Evolutionary conservation across 2,329 filamentous ascomycete species (phyloP), one percentile per base, ranked within the genome.

Genomic region (Trichoderma cornu-damae): DNA sequence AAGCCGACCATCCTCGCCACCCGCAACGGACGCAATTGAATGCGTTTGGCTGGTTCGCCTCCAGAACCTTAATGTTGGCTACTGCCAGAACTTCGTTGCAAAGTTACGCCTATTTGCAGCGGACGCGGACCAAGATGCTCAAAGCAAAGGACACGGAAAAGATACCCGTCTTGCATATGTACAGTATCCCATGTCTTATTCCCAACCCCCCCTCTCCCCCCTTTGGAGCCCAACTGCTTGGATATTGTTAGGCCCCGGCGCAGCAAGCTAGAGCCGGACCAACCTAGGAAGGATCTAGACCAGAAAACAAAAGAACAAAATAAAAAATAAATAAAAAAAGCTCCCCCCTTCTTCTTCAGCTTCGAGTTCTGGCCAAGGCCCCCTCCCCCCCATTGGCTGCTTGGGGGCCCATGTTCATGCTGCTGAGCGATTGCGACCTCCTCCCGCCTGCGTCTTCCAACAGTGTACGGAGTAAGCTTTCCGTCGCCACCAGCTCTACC

Each of bases 191-290:
- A 7, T 20, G 24, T 18, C 24, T n/a, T n/a, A n/a, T n/a, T n/a
- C n/a, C n/a, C n/a, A n/a, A n/a, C n/a, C 18, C 49, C 16, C 32
- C 22, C 42, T 22, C 30, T 24, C 30, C 43, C 35, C 44, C 35
- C 44, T 34, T 56, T 56, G 53, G 44, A 34, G 53, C 53, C 53
- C 53, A 56, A 56, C 42, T 34, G 26, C 38, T 43, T 34, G 44
- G n/a, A n/a, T n/a, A 56, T 55, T 47, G 44, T 56, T 35, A 49
- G 53, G 53, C 53, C 53, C 35, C 40, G 44, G 44, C 53, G 53
- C 44, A 56, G 24, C 53, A 56, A 35, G 35, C 44, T 48, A 49
- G 26, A 56, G 37, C 40, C 40, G 26, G 53, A 34, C 43, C 53
- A 42, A 44, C 28, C 53, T 44, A 48, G 35, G 44, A 49, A 49